phyloP scores from a whole-genome alignment of 306 rosid species.

The Bauhinia variegata region DNA sequence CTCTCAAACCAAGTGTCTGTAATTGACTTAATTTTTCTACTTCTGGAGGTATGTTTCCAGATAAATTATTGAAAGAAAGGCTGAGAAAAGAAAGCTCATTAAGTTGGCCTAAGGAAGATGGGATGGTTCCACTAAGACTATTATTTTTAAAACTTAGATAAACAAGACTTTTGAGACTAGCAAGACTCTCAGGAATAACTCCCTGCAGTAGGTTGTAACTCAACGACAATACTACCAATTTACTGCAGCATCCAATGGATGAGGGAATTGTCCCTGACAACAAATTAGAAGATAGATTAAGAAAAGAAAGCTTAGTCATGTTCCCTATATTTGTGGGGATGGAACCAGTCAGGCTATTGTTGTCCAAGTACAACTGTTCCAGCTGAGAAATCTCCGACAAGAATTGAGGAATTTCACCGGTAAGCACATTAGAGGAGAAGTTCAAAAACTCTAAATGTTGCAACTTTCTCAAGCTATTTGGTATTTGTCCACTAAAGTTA shows the following conservation, averaged over 20 bases:
- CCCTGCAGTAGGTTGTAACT: slow-evolving; percentile 51
- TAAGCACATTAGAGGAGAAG: slow-evolving; percentile 45
- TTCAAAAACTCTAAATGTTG: slow-evolving; percentile 31
- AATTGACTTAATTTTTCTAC: no score
- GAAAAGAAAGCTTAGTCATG: slow-evolving; percentile 37
- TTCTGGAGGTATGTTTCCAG: slow-evolving; percentile 73
- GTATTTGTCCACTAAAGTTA: slow-evolving; percentile 52
- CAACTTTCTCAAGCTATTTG: slow-evolving; percentile 45
- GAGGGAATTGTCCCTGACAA: slow-evolving; percentile 69
- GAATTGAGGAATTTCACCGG: slow-evolving; percentile 54
- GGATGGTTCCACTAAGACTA: slow-evolving; percentile 63
- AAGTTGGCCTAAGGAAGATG: slow-evolving; percentile 66
- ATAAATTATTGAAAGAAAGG: slow-evolving; percentile 60
- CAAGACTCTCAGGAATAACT: slow-evolving; percentile 54
- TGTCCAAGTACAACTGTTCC: slow-evolving; percentile 33
- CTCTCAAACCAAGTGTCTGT: no score
- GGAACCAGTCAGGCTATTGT: slow-evolving; percentile 55
- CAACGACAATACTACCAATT: slow-evolving; percentile 46
- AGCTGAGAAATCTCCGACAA: slow-evolving; percentile 53
- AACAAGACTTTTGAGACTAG: slow-evolving; percentile 48
- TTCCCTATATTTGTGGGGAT: slow-evolving; percentile 63
- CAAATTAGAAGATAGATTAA: slow-evolving; percentile 45
- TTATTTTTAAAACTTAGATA: slow-evolving; percentile 38
- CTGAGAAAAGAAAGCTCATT: slow-evolving; percentile 36
- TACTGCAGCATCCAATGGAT: slow-evolving; percentile 65